Evolutionary conservation across 306 rosid genomes (phyloP), one percentile per base, ranked within the genome.

Genomic region (Gastrolobium bilobum): DNA sequence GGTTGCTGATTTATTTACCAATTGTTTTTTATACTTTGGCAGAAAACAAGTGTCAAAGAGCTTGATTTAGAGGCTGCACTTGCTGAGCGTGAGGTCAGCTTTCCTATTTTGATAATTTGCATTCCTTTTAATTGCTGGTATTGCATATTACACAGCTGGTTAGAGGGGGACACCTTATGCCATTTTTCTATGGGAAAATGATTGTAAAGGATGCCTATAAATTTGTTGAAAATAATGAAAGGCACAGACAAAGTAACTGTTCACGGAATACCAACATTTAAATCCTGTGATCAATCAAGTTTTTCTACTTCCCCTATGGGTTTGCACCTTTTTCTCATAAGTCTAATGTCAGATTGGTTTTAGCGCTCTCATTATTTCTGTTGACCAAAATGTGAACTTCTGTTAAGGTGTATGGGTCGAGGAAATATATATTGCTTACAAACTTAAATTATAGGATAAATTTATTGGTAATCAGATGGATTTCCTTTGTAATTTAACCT

Each of bases 21-120:
- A 9, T 67, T 61, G 80, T 43, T 78, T 71, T 75, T 56, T 74
- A 86, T 78, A 38, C 72, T 76, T 67, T 62, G 77, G 75, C 91
- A 95, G 99, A 95, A 95, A 90, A 87, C 91, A 61, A 93, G 98
- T 61, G 85, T 93, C 57, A 91, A 90, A 87, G 99, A 95, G 79
- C 99, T 95, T 57, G 92, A 95, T 84, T 86, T 95, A 77, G 97
- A 88, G 88, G 86, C 96, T 42, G 97, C 99, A 67, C 71, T 88
- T 72, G 89, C 93, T 39, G 99, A 95, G 90, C 98, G 94, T 65
- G 59, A 95, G 94, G 99, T 95, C 48, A 81, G 91, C 77, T 73
- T 68, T 80, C 51, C 65, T 56, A 38, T 82, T 47, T 70, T 46
- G 10, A 39, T 44, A 51, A 35, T 33, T 4, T 61, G 80, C 43